phyloP scores from a whole-genome alignment of 1,139 yeast species.

The Scheffersomyces illinoinensis region DNA sequence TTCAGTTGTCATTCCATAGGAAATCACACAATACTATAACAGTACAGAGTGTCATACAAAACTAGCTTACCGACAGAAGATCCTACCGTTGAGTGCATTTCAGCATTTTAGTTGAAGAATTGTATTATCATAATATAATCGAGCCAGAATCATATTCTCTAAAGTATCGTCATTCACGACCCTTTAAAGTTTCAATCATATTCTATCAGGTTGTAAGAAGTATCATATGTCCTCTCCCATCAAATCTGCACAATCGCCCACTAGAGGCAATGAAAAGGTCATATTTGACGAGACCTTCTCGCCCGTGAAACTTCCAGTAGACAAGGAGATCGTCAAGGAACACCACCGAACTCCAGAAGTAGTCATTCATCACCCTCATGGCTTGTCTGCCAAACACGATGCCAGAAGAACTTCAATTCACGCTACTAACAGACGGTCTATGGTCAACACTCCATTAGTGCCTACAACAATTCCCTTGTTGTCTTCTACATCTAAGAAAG shows the following conservation, averaged over 20 bases:
- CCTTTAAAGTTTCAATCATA: not conserved
- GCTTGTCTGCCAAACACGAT: slow-evolving; percentile 39
- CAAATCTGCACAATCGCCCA: not conserved
- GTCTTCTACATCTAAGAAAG: not conserved
- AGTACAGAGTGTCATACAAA: not conserved
- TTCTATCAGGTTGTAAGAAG: too few relatives aligned
- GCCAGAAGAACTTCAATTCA: slow-evolving; percentile 28
- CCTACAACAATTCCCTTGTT: slow-evolving; percentile 5
- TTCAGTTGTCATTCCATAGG: not conserved
- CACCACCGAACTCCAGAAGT: slow-evolving; percentile 15
- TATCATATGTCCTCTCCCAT: slow-evolving; percentile 5
- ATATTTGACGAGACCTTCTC: slow-evolving; percentile 14
- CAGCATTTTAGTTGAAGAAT: too few relatives aligned
- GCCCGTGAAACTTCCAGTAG: slow-evolving; percentile 15
- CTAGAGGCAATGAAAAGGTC: not conserved
- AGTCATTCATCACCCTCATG: slow-evolving; percentile 47
- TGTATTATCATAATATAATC: too few relatives aligned
- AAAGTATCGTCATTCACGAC: not conserved
- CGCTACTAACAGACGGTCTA: slow-evolving; percentile 8
- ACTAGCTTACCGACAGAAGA: not conserved
- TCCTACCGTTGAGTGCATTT: not conserved
- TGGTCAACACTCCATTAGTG: slow-evolving; percentile 10
- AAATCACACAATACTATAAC: too few relatives aligned
- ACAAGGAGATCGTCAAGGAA: slow-evolving; percentile 2
- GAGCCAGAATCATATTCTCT: not conserved